Evolutionary conservation across 306 rosid genomes (phyloP), one percentile per base, ranked within the genome.

Genomic region (Fragaria vesca): DNA sequence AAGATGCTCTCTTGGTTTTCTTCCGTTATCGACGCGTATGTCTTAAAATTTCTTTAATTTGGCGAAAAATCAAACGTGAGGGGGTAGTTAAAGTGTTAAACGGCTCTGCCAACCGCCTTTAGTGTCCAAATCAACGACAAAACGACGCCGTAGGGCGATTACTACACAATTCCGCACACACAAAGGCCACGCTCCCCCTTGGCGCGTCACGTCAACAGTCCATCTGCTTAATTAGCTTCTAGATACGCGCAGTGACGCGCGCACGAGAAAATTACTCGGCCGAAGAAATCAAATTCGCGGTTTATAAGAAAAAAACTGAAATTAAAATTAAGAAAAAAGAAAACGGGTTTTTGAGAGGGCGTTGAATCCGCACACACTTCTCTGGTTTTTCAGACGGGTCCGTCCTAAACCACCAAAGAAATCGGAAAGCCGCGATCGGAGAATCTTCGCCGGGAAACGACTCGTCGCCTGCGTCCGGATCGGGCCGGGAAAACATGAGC

Each of bases 401-500:
- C 21, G 1, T 28, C 77, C 75, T 36, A 21, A 63, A 57, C 66
- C 30, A 71, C 60, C 16, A 26, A n/a, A 12, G 24, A 11, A 34
- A 38, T 11, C 24, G 38, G 51, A 11, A 42, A 40, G 30, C 60
- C 8, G 8, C 34, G 61, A 61, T 75, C 78, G 78, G 71, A 75
- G 71, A 20, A 20, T 18, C 10, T 58, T 60, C 28, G 61, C 38
- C 36, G 34, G 81, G 15, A 42, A 17, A 71, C 65, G 81, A 72
- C 60, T 42, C 71, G 75, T 76, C 71, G 45, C 18, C 18, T 51
- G 81, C 52, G 78, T 66, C 24, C 28, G 75, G 81, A 82, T 77
- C 78, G 75, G 81, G 71, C 20, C 36, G 34, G 38, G 15, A n/a
- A 68, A 87, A 26, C 85, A 94, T 90, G 97, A 87, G 88, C 40